These are phyloP conservation scores for Phytophthora sansomeana DNA, from an alignment of 352 stramenopile species.

Conservation along the genomic window DNA sequence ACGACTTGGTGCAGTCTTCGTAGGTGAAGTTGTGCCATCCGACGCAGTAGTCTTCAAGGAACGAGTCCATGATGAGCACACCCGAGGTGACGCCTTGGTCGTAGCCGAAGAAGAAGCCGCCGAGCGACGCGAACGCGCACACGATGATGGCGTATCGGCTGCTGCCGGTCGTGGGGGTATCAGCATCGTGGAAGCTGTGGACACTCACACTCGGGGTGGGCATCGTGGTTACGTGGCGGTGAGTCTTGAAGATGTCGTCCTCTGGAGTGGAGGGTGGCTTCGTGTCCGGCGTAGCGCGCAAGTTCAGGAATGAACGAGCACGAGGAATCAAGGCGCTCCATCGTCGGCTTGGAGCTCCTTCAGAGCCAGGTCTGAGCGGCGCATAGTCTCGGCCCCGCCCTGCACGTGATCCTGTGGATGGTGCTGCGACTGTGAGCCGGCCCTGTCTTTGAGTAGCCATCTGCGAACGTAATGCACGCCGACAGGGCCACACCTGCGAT, in stretches of 20 bases:
- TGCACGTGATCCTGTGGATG: conserved; percentile 18
- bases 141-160: conserved; percentile 44
- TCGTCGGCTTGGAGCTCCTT: conserved; percentile 18
- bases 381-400: conserved; percentile 29
- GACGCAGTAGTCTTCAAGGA: conserved; percentile 45
- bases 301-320: conserved; percentile 35
- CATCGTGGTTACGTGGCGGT: conserved; percentile 19
- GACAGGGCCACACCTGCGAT: conserved; percentile 23
- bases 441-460: conserved; percentile 31
- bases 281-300: conserved; percentile 13
- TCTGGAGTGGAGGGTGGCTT: conserved; percentile 4
- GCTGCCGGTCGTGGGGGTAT: conserved; percentile 39
- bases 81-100: conserved; percentile 30
- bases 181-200: conserved; percentile 31
- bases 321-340: conserved; percentile 24
- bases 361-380: conserved; percentile 21
- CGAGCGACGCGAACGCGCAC: conserved; percentile 34
- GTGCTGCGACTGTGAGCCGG: conserved; percentile 17
- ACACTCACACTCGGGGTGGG: conserved; percentile 23
- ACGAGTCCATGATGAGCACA: conserved; percentile 45
- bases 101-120: conserved; percentile 16
- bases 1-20: conserved; percentile 22
- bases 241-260: conserved; percentile 21
- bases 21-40: conserved; percentile 20
- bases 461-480: conserved; percentile 21